Percentiles rank a stretch among this genome's conserved stretches.
Conservation (phyloP, 768 basidiomycete genomes). For the Boletus coccyginus region DNA sequence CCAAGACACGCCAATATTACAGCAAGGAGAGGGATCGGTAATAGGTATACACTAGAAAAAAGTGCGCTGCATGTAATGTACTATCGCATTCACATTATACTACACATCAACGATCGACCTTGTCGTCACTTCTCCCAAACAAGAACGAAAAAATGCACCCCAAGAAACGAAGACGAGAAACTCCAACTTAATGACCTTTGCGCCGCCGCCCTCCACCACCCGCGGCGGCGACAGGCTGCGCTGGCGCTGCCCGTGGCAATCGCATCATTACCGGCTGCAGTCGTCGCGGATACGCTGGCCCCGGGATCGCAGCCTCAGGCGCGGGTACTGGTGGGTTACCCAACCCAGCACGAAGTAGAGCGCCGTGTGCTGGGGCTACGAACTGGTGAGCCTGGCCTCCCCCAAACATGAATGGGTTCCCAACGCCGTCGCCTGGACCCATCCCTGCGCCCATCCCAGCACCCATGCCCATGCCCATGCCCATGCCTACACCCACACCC, state of each 20-base stretch:
- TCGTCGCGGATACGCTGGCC: not conserved
- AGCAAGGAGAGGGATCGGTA: not conserved
- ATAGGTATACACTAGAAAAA: too few relatives aligned
- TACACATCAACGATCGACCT: not conserved
- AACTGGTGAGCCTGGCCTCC: constrained; percentile 15
- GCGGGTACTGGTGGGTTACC: not conserved
- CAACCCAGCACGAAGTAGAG: not conserved
- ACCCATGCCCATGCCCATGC: not conserved
- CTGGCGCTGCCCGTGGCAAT: not conserved
- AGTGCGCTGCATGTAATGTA: too few relatives aligned
- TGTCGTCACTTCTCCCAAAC: not conserved
- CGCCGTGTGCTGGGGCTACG: not conserved
- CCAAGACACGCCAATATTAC: not conserved
- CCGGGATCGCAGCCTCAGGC: not conserved
- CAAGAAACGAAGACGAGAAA: not conserved
- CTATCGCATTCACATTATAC: too few relatives aligned
- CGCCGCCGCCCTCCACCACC: constrained; percentile 8
- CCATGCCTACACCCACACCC: not conserved
- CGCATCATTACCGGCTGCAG: not conserved
- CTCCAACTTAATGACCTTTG: constrained; percentile 1
- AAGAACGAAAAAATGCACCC: not conserved
- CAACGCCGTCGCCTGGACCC: not conserved
- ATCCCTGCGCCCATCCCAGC: constrained; percentile 4
- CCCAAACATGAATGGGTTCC: constrained; percentile 17
- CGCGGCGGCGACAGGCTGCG: not conserved